These are phyloP conservation scores for Lachancea nothofagi DNA, from an alignment of 805 yeast species.

Conservation along the genomic window DNA sequence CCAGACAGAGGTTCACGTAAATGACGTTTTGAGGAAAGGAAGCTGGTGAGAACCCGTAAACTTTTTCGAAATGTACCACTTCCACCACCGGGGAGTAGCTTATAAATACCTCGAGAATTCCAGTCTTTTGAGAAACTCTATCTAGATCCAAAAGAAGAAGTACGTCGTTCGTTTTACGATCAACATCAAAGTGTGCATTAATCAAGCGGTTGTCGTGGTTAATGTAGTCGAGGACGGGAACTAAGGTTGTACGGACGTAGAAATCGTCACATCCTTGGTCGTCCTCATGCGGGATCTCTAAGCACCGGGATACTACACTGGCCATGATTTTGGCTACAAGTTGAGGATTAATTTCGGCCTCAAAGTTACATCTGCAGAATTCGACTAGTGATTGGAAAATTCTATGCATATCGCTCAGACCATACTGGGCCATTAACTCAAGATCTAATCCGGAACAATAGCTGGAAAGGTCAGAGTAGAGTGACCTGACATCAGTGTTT, in stretches of 20 bases:
- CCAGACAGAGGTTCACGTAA: constrained; percentile 18
- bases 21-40: constrained; percentile 7
- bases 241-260: constrained; percentile 48
- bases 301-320: constrained; percentile 52
- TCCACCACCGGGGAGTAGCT: constrained; percentile 43
- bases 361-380: constrained; percentile 4
- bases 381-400: constrained; percentile 4
- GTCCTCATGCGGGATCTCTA: constrained; percentile 55
- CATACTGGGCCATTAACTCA: constrained; percentile 7
- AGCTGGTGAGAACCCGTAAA: constrained; percentile 45
- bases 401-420: background rate
- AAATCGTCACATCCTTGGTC: constrained; percentile 35
- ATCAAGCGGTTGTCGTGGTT: constrained; percentile 46
- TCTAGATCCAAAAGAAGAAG: constrained; percentile 33
- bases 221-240: constrained; percentile 63
- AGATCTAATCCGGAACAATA: background rate
- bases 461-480: constrained; percentile 3
- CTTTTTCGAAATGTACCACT: constrained; percentile 34
- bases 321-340: constrained; percentile 29
- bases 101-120: constrained; percentile 38
- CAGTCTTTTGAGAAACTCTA: constrained; percentile 4
- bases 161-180: constrained; percentile 39
- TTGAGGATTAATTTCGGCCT: background rate
- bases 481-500: constrained; percentile 12
- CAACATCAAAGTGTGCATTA: constrained; percentile 61